Conservation (phyloP, 2,329 filamentous ascomycete genomes). For the Penicillium janthinellum region DNA sequence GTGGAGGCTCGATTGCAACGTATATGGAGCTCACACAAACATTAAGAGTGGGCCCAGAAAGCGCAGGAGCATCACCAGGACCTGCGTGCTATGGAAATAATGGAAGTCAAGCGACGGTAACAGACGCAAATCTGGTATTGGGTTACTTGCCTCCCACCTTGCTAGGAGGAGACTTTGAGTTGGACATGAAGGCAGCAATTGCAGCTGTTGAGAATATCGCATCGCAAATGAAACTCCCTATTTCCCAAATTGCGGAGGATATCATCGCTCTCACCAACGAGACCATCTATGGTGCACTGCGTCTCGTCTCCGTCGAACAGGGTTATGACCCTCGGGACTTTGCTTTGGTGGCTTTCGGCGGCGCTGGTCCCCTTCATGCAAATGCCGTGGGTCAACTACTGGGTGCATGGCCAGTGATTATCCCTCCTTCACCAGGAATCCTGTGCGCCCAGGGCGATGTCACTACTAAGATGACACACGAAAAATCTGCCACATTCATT, state of each 20-base stretch:
- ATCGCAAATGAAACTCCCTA: slow-evolving; percentile 49
- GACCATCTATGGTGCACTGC: slow-evolving; percentile 54
- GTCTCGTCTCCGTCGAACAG: slow-evolving; percentile 55
- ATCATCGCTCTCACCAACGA: slow-evolving; percentile 55
- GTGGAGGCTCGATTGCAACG: slow-evolving; percentile 53
- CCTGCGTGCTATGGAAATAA: slow-evolving; percentile 55
- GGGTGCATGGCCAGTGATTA: slow-evolving; percentile 56
- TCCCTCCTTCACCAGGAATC: slow-evolving; percentile 54
- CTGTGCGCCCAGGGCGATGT: slow-evolving; percentile 55
- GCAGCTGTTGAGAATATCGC: slow-evolving; percentile 48
- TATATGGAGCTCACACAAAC: slow-evolving; percentile 53
- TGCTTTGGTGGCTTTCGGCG: slow-evolving; percentile 54
- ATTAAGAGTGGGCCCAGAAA: slow-evolving; percentile 55
- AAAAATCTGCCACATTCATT: slow-evolving; percentile 51
- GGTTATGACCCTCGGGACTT: slow-evolving; percentile 56
- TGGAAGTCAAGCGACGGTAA: slow-evolving; percentile 51
- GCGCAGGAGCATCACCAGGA: slow-evolving; percentile 51
- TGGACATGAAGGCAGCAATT: slow-evolving; percentile 48
- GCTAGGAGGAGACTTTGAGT: slow-evolving; percentile 49
- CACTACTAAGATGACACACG: slow-evolving; percentile 53
- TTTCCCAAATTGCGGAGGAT: slow-evolving; percentile 49
- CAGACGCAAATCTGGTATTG: slow-evolving; percentile 52
- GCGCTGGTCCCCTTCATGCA: slow-evolving; percentile 55
- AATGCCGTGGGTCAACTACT: slow-evolving; percentile 54
- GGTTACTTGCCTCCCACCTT: slow-evolving; percentile 52